A percentile compares a stretch with the other conserved stretches of the same genome.
Conservation (phyloP, 805 yeast genomes). For the Suhomyces sp. region DNA sequence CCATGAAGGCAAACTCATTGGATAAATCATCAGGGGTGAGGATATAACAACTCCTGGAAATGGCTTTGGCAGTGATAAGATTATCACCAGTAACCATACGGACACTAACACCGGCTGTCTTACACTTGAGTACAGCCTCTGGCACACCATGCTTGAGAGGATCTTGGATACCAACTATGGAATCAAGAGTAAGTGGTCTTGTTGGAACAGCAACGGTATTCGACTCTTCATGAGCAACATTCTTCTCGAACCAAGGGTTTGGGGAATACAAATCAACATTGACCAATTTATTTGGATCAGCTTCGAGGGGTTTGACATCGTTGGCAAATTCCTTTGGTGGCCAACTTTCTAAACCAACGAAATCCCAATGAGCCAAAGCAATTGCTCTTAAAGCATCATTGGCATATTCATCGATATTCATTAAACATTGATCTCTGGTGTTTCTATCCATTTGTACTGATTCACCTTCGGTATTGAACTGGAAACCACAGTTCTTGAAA, state of each 20-base stretch:
- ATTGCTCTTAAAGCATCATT: slow-evolving; percentile 82
- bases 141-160: slow-evolving; percentile 89
- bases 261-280: slow-evolving; percentile 16
- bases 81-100: slow-evolving; percentile 99
- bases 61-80: slow-evolving; percentile 85
- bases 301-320: slow-evolving; percentile 33
- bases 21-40: slow-evolving; percentile 50
- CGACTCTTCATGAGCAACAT: neutral
- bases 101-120: slow-evolving; percentile 88
- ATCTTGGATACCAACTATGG: slow-evolving; percentile 90
- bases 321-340: slow-evolving; percentile 56
- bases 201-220: slow-evolving; percentile 13
- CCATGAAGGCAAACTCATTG: slow-evolving; percentile 70
- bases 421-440: slow-evolving; percentile 26
- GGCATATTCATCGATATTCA: slow-evolving; percentile 57
- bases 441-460: slow-evolving; percentile 27
- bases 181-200: slow-evolving; percentile 54
- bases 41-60: slow-evolving; percentile 84
- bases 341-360: slow-evolving; percentile 51
- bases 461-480: slow-evolving; percentile 29
- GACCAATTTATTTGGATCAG: slow-evolving; percentile 38
- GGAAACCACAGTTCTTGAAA: slow-evolving; percentile 54
- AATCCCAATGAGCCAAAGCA: slow-evolving; percentile 81
- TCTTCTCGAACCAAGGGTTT: neutral
- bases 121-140: slow-evolving; percentile 85